Conservation (phyloP, 208 protist genomes). For the Acanthamoeba lenticulata region DNA sequence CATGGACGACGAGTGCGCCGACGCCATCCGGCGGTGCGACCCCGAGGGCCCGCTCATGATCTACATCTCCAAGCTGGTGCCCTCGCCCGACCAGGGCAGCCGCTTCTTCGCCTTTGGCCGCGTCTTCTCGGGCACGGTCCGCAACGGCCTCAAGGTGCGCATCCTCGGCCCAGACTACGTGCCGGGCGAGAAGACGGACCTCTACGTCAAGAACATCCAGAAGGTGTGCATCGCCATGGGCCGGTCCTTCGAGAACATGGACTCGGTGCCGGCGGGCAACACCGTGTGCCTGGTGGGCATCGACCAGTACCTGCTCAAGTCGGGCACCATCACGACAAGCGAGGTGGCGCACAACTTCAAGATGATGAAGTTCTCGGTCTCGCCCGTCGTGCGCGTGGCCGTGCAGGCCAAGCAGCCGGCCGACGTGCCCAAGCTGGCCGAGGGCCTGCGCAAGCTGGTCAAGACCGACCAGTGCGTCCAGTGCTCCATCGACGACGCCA, state of each 20-base stretch:
- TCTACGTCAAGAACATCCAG: constrained; percentile 95
- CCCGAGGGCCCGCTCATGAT: constrained; percentile 97
- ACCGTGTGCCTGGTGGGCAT: constrained; percentile 98
- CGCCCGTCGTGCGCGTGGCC: constrained; percentile 98
- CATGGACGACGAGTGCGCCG: constrained; percentile 93
- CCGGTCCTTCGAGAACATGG: constrained; percentile 94
- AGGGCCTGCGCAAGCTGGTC: constrained; percentile 97
- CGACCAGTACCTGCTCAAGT: constrained; percentile 99
- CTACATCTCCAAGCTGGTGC: constrained; percentile 99
- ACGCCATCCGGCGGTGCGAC: constrained; percentile 70
- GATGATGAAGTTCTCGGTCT: constrained; percentile 99
- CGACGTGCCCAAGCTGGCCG: constrained; percentile 98
- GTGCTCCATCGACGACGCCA: constrained; percentile 95
- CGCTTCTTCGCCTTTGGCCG: constrained; percentile 98
- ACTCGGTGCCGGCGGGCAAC: constrained; percentile 98
- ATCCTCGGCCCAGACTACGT: constrained; percentile 99
- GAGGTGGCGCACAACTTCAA: constrained; percentile 89
- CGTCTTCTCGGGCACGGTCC: constrained; percentile 94
- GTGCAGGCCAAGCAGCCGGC: constrained; percentile 96
- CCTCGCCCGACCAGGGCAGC: constrained; percentile 95
- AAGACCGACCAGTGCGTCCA: constrained; percentile 97
- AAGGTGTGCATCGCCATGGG: constrained; percentile 98
- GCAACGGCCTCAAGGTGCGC: constrained; percentile 96
- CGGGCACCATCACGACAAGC: constrained; percentile 95
- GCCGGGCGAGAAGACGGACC: constrained; percentile 94